Evolutionary conservation across 306 rosid genomes (phyloP), one percentile per base, ranked within the genome.

Genomic region (Astragalus glycyphyllos): DNA sequence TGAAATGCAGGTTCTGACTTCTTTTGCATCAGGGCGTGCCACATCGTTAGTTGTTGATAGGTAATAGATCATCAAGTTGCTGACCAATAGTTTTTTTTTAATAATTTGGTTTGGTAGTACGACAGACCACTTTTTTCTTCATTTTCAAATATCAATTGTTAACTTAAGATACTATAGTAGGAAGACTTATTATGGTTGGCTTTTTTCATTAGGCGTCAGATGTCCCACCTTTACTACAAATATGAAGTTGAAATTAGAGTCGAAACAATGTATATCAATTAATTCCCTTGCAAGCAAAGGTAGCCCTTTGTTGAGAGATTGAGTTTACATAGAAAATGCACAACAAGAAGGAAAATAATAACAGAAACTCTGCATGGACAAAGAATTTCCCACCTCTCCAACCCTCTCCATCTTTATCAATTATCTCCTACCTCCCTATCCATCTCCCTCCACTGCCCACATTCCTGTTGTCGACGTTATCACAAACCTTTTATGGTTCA

Each of bases 21-120:
- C 99, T 41, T 94, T 94, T 79, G 99, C 99, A 50, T 91, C 99
- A 66, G 99, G 99, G 41, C 99, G 99, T 76, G 97, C 99, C 73
- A 94, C 99, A 0, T 86, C 99, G 42, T 83, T 94, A 51, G 97
- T 94, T 79, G 97, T 94, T 83, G 99, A 94, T 78, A 23, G 99
- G 97, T 94, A 87, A 72, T 76, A 57, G 68, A 66, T 78, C 7
- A 51, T 11, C 13, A n/a, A 38, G 73, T 57, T 65, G 61, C 32
- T 65, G n/a, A 53, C 40, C 48, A 3, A 44, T 17, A 68, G 20
- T 75, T 42, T 72, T 50, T 29, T 69, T 69, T 17, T 38, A 74
- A 46, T 70, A 74, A 46, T 70, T 31, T 44, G 71, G 11, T 35
- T 11, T 38, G 23, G 62, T 15, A 35, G 49, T 63, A 26, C 13